Evolutionary conservation across 192 early-diverging fungal genomes (phyloP), one percentile per base, ranked within the genome.

Genomic region (Umbelopsis vinacea): DNA sequence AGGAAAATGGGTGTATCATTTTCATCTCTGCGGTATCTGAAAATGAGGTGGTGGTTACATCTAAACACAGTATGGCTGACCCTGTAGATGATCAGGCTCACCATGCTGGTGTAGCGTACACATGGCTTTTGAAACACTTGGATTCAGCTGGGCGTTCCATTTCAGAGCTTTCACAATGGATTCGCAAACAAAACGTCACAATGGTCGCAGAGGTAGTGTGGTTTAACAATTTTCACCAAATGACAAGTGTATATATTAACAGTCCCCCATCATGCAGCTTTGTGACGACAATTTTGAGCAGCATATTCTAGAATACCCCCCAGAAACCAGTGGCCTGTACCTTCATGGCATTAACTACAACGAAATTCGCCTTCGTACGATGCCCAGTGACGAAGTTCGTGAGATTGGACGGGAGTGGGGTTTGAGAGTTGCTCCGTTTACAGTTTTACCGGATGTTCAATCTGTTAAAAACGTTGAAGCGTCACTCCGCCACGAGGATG

Each of bases 1-100:
- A 99, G 82, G 97, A 99, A 77, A 96, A 99, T 76, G 97, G 97
- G 12, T 99, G 96, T 75, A 91, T 99, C 71, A 96, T 97, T 68
- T 92, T 95, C 37, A 90, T 93, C 47, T 76, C 92, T 3, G 90
- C 87, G 23, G 87, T 92, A 43, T 82, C 81, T 2, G 81, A 86
- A 24, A 78, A 78, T 43, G 73, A 84, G 17, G 78, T 96, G 23
- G 46, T 99, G 43, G 95, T 97, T 3, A 94, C 93, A 22, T 95
- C 93, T 60, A 99, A 99, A 82, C 96, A 99, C 74, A 83, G 84
- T 8, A 37, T 91, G 8, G 87, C 86, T 21, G 29, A 50, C 2
- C 57, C 57, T 17, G 68, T 77, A 6, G 67, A 70, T 17, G 74
- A 47, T 10, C 2, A 23, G 29, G 35, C 35, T 4, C 33, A 73